Evolutionary conservation across 441 rosid species (phyloP).

Genomic region (Pelargonium cotyledonis): DNA sequence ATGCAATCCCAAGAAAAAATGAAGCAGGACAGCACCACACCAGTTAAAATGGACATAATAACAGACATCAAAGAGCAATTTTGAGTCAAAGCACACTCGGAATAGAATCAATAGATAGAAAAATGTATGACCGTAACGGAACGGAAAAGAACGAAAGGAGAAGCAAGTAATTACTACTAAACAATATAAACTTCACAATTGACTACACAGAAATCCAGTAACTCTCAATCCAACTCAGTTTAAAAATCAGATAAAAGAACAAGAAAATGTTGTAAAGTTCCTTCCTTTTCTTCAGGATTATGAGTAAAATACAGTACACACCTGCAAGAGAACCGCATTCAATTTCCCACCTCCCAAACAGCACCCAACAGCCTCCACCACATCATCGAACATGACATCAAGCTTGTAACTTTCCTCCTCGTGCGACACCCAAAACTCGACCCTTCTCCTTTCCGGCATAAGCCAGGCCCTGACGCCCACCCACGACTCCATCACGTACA

Average conservation of each 20-base stretch:
- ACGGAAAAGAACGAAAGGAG: background rate
- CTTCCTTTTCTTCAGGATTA: background rate
- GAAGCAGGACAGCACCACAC: too few species aligned
- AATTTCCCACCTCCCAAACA: constrained; percentile 29
- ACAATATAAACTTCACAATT: background rate
- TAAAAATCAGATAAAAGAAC: too few species aligned
- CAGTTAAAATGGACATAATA: too few species aligned
- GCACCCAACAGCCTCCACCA: constrained; percentile 53
- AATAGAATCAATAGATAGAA: background rate
- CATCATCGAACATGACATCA: constrained; percentile 65
- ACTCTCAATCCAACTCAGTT: too few species aligned
- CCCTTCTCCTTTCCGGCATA: constrained; percentile 58
- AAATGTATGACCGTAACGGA: background rate
- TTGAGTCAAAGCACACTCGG: background rate
- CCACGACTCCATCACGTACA: constrained; percentile 59
- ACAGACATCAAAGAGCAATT: background rate
- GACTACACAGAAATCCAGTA: background rate
- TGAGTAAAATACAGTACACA: constrained; percentile 8
- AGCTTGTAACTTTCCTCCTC: constrained; percentile 47
- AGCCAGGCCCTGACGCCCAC: constrained; percentile 72
- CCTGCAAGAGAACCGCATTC: constrained; percentile 63
- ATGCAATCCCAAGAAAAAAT: too few species aligned
- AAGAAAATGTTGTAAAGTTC: background rate
- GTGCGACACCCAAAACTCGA: constrained; percentile 67
- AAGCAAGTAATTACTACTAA: background rate